phyloP scores from a whole-genome alignment of 2,329 filamentous ascomycete genomes.

The Penicillium occitanis region DNA sequence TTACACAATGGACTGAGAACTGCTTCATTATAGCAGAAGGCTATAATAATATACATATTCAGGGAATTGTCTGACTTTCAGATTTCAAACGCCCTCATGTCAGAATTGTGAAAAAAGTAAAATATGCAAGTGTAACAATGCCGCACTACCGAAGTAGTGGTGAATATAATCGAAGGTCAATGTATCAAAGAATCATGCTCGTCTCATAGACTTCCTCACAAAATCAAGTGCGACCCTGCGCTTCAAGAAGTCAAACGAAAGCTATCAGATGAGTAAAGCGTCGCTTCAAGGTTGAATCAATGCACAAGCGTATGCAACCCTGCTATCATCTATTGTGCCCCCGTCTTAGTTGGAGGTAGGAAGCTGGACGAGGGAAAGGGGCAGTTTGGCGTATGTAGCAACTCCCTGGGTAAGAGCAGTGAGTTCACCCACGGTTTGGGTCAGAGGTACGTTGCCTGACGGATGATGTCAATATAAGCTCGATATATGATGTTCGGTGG shows the following conservation, averaged over 20 bases:
- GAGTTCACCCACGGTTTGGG: conserved; percentile 15
- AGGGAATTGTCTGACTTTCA: background rate
- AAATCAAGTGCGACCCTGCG: conserved; percentile 1
- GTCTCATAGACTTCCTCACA: background rate
- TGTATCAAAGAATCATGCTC: background rate
- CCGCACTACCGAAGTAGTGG: background rate
- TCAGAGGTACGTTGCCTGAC: conserved; percentile 14
- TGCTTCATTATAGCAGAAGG: background rate
- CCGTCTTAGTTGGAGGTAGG: background rate
- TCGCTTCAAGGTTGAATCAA: background rate
- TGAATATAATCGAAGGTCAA: background rate
- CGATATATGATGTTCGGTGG: background rate
- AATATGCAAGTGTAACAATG: background rate
- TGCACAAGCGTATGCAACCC: background rate
- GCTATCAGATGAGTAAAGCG: background rate
- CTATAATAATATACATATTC: background rate
- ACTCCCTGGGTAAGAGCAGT: conserved; percentile 19
- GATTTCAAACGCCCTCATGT: background rate
- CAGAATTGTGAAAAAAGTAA: background rate
- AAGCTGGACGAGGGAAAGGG: conserved; percentile 19
- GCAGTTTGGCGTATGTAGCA: conserved; percentile 11
- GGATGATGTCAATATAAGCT: background rate
- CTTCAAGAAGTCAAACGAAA: background rate
- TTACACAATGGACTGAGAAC: background rate
- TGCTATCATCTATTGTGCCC: no score